Evolutionary conservation across 768 basidiomycete genomes (phyloP).

Genomic region (Boletus reticulatus): DNA sequence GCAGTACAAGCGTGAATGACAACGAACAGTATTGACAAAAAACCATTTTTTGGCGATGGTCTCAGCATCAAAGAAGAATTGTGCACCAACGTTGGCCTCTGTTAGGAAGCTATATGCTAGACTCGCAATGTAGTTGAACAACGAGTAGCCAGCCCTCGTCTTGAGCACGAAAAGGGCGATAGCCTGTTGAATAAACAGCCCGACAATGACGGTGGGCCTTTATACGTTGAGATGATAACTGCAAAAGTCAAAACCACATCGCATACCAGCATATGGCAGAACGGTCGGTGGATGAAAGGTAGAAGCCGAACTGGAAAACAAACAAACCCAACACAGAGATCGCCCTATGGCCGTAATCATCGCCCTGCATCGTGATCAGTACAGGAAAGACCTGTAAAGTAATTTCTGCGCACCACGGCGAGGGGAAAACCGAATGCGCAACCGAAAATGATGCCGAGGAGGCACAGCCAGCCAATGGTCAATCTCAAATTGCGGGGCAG

Average conservation of each 20-base stretch:
- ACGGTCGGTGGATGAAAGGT: slow-evolving; percentile 60
- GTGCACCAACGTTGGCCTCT: slow-evolving; percentile 65
- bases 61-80: slow-evolving; percentile 78
- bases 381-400: slow-evolving; percentile 4
- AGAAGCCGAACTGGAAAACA: slow-evolving; percentile 79
- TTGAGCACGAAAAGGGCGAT: slow-evolving; percentile 91
- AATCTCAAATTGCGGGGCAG: slow-evolving; percentile 56
- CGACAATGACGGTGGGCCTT: slow-evolving; percentile 86
- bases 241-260: not conserved
- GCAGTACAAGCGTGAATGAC: slow-evolving; percentile 1
- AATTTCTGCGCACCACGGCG: slow-evolving; percentile 40
- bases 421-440: slow-evolving; percentile 83
- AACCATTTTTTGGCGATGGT: slow-evolving; percentile 74
- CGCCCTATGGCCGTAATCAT: slow-evolving; percentile 74
- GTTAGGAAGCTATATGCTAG: slow-evolving; percentile 79
- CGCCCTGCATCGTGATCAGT: slow-evolving; percentile 40
- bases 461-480: slow-evolving; percentile 69
- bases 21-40: slow-evolving; percentile 72
- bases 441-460: slow-evolving; percentile 77
- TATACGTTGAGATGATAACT: slow-evolving; percentile 2
- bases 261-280: slow-evolving; percentile 68
- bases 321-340: slow-evolving; percentile 80
- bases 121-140: slow-evolving; percentile 82
- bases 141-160: slow-evolving; percentile 72
- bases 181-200: slow-evolving; percentile 80